These are phyloP conservation scores for Haematococcus lacustris DNA, from an alignment of 139 green algal genomes.

Conservation along the genomic window DNA sequence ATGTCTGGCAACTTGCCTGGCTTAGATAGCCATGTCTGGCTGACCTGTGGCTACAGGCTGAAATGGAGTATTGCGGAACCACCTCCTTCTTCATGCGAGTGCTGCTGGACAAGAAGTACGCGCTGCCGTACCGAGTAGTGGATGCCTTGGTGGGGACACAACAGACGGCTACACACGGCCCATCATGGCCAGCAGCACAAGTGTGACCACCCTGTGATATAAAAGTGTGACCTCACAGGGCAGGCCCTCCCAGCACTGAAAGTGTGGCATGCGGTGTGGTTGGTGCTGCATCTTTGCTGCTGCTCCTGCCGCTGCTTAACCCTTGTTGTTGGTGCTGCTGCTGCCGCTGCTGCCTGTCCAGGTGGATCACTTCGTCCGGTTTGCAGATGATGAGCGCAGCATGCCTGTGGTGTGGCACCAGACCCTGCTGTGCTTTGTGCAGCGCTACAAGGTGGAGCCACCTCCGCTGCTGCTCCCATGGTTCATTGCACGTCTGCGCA, in stretches of 20 bases:
- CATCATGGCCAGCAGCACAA: background rate
- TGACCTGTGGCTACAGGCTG: constrained; percentile 46
- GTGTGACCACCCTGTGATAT: background rate
- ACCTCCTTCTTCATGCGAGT: constrained; percentile 96
- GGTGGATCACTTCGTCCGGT: constrained; percentile 76
- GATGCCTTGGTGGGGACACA: constrained; percentile 48
- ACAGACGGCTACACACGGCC: too few relatives aligned
- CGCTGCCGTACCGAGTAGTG: constrained; percentile 81
- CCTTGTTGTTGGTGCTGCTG: too few relatives aligned
- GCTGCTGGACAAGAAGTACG: constrained; percentile 99
- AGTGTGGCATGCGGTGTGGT: background rate
- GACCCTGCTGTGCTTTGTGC: constrained; percentile 88
- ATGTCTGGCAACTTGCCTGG: too few relatives aligned
- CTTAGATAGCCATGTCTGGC: too few relatives aligned
- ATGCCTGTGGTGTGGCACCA: constrained; percentile 99
- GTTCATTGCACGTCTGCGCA: background rate
- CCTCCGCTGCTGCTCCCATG: constrained; percentile 19
- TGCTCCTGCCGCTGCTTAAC: too few relatives aligned
- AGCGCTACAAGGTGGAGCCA: constrained; percentile 74
- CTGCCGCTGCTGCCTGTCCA: too few relatives aligned
- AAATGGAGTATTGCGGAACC: constrained; percentile 89
- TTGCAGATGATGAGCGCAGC: constrained; percentile 67
- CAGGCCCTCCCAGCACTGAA: background rate
- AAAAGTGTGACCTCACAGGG: background rate
- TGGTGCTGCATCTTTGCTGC: too few relatives aligned